phyloP scores from a whole-genome alignment of 306 rosid species.

The Casuarina equisetifolia region DNA sequence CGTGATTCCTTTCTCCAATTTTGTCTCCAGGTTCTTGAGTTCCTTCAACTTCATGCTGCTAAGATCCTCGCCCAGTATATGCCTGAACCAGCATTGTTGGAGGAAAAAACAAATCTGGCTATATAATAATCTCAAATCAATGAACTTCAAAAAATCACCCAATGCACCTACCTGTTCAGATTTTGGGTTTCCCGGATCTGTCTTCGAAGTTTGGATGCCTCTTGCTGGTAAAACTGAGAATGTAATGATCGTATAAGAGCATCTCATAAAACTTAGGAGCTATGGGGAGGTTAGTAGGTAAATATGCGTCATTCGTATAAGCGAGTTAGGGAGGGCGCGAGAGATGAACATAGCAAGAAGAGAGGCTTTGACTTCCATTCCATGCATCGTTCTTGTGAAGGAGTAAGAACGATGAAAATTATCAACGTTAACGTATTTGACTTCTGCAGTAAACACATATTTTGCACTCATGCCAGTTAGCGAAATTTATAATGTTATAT shows the following conservation, averaged over 20 bases:
- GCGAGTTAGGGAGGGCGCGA: no score
- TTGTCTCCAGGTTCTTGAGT: constrained; percentile 80
- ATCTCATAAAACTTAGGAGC: not conserved
- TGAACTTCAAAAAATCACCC: not conserved
- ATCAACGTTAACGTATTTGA: no score
- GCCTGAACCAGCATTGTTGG: constrained; percentile 38
- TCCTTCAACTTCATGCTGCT: constrained; percentile 71
- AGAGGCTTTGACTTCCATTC: no score
- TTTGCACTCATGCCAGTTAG: no score
- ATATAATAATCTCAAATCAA: not conserved
- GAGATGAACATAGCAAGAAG: no score
- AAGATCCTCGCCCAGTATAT: constrained; percentile 87
- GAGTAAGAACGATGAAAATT: no score
- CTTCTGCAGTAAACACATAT: no score
- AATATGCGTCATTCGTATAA: no score
- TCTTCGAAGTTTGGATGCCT: constrained; percentile 76
- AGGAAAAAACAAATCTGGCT: not conserved
- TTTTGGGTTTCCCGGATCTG: constrained; percentile 87
- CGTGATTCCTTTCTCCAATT: constrained; percentile 91
- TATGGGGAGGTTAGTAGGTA: not conserved
- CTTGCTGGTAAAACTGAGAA: constrained; percentile 90
- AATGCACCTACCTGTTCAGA: constrained; percentile 58
- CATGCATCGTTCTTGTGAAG: no score
- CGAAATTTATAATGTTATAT: no score
- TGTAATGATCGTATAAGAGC: not conserved